Evolutionary conservation across 805 yeast genomes (phyloP).

Genomic region (Candida fluviatilis): DNA sequence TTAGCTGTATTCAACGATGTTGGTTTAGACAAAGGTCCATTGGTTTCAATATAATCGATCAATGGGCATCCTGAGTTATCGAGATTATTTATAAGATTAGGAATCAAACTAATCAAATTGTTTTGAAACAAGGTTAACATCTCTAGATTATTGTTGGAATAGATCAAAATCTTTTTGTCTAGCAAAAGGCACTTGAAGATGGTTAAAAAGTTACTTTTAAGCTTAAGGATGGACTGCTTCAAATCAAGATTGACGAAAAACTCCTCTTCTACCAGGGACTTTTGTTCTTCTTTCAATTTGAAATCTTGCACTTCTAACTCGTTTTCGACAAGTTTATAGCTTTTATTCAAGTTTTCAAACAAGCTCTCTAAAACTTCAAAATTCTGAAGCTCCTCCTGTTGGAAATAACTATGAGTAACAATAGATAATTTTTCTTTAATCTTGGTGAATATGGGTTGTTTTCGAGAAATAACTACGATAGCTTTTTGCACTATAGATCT

Average conservation of each 20-base stretch:
- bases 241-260: constrained; percentile 65
- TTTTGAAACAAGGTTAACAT: constrained; percentile 77
- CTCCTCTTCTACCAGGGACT: constrained; percentile 26
- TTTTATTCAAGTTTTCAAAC: constrained; percentile 56
- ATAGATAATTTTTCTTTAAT: constrained; percentile 87
- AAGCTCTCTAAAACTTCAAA: constrained; percentile 61
- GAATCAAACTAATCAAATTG: constrained; percentile 77
- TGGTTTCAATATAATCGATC: constrained; percentile 48
- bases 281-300: constrained; percentile 4
- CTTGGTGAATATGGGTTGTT: constrained; percentile 81
- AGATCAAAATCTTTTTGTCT: constrained; percentile 71
- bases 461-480: constrained; percentile 74
- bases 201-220: constrained; percentile 56
- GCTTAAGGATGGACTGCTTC: constrained; percentile 55
- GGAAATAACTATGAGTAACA: constrained; percentile 80
- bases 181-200: constrained; percentile 74
- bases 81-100: constrained; percentile 68
- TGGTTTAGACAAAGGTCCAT: constrained; percentile 50
- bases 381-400: constrained; percentile 75
- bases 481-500: constrained; percentile 90
- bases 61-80: constrained; percentile 79
- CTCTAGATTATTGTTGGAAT: constrained; percentile 72
- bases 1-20: constrained; percentile 73
- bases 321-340: constrained; percentile 20
- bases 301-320: constrained; percentile 4